Conservation (phyloP, 2,329 filamentous ascomycete genomes). For the Trichoderma sp. region DNA sequence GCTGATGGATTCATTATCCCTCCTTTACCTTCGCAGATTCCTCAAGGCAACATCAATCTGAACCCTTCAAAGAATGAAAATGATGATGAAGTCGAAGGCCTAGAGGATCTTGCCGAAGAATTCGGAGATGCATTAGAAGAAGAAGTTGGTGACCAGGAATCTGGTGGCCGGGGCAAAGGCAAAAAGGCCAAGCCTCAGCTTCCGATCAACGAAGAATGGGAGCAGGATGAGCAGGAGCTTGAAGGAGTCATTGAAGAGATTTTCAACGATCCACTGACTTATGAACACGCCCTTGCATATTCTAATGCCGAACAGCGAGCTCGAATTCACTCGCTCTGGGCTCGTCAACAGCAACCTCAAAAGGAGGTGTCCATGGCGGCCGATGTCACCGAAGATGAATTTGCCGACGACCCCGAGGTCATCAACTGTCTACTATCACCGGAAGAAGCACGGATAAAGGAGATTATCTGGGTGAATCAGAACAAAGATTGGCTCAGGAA, state of each 20-base stretch:
- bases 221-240: constrained; percentile 63
- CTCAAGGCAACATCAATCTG: constrained; percentile 34
- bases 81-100: constrained; percentile 31
- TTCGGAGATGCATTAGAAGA: constrained; percentile 46
- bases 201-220: constrained; percentile 63
- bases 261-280: constrained; percentile 62
- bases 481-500: constrained; percentile 92
- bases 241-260: constrained; percentile 71
- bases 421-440: constrained; percentile 72
- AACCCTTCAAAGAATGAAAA: constrained; percentile 23
- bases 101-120: constrained; percentile 46
- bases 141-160: constrained; percentile 28
- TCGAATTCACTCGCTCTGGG: constrained; percentile 54
- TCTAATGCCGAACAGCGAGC: constrained; percentile 59
- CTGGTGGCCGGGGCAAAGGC: constrained; percentile 27
- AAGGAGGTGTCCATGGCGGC: constrained; percentile 58
- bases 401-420: constrained; percentile 88
- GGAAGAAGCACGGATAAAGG: constrained; percentile 78
- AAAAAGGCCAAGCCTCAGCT: constrained; percentile 45
- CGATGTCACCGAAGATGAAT: constrained; percentile 77
- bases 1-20: constrained; percentile 71
- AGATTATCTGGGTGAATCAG: constrained; percentile 89
- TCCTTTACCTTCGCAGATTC: constrained; percentile 44
- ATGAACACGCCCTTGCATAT: constrained; percentile 58
- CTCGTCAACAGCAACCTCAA: constrained; percentile 49